A percentile compares a stretch with the other conserved stretches of the same genome.
phyloP scores from a whole-genome alignment of 768 basidiomycete genomes.

The Lactarius psammicola region DNA sequence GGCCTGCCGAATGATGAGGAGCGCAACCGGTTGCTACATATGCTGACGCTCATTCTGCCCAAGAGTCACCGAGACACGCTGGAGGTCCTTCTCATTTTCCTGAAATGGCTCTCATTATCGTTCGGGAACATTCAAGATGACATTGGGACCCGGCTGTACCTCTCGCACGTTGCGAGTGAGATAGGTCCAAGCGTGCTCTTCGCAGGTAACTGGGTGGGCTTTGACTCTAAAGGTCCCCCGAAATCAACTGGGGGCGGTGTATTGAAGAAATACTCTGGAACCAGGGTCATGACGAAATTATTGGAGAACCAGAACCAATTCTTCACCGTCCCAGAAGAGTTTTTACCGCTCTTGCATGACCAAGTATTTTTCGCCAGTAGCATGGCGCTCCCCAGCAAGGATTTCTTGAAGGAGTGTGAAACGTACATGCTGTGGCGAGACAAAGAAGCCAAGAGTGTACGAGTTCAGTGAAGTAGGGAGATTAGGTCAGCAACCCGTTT shows the following conservation, averaged over 20 bases:
- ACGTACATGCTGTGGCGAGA: too few relatives aligned
- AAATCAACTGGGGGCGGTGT: not conserved
- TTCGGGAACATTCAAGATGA: slow-evolving; percentile 97
- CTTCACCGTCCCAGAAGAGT: slow-evolving; percentile 89
- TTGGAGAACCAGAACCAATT: slow-evolving; percentile 94
- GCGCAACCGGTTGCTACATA: slow-evolving; percentile 78
- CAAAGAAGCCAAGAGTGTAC: too few relatives aligned
- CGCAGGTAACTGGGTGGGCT: slow-evolving; percentile 83
- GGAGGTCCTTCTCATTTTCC: slow-evolving; percentile 96
- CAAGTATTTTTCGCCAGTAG: slow-evolving; percentile 89
- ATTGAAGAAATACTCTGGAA: slow-evolving; percentile 32
- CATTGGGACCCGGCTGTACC: slow-evolving; percentile 97
- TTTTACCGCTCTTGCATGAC: slow-evolving; percentile 81
- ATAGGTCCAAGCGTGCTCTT: slow-evolving; percentile 98
- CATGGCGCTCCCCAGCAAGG: slow-evolving; percentile 88
- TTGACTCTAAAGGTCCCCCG: slow-evolving; percentile 45
- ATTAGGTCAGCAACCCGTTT: too few relatives aligned
- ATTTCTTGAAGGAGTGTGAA: slow-evolving; percentile 93
- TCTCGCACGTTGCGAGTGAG: slow-evolving; percentile 92
- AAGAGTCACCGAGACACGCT: slow-evolving; percentile 95
- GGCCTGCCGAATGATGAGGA: slow-evolving; percentile 73
- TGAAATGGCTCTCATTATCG: slow-evolving; percentile 99
- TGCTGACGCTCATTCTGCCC: slow-evolving; percentile 82
- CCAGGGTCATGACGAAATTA: slow-evolving; percentile 79
- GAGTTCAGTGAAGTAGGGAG: too few relatives aligned